A percentile compares a stretch with the other conserved stretches of the same genome.
phyloP scores from a whole-genome alignment of 176 grass and related monocot genomes.

The Oryza glaberrima region DNA sequence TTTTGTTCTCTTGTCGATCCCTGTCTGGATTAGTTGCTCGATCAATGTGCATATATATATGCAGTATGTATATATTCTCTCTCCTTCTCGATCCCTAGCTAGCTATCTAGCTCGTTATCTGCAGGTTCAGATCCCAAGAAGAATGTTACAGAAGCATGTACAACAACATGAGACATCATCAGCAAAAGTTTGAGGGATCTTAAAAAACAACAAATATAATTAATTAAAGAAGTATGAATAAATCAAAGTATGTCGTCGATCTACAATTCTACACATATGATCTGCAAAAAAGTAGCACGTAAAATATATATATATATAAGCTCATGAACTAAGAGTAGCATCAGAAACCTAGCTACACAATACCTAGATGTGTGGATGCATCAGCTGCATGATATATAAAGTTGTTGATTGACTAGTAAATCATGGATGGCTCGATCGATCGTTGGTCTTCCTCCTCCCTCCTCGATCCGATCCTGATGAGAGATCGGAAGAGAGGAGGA shows the following conservation, averaged over 20 bases:
- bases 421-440: not conserved
- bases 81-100: not conserved
- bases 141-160: conserved; percentile 41
- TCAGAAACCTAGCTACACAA: conserved; percentile 20
- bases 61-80: not conserved
- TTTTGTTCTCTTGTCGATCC: conserved; percentile 33
- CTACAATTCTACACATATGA: not conserved
- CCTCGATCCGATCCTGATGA: not conserved
- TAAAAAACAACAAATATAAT: not conserved
- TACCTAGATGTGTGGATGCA: not conserved
- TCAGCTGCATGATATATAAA: not conserved
- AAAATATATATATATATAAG: not conserved
- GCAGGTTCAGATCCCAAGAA: conserved; percentile 60
- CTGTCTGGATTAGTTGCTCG: conserved; percentile 4
- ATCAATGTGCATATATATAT: not conserved
- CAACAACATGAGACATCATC: not conserved
- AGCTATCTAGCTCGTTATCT: conserved; percentile 37
- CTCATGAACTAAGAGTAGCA: not conserved
- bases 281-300: not conserved
- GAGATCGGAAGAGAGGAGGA: not conserved
- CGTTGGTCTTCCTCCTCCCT: not conserved
- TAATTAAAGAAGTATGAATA: not conserved
- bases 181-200: not conserved
- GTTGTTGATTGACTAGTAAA: conserved; percentile 2
- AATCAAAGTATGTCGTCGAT: conserved; percentile 7